Conservation (phyloP, 495 filamentous ascomycete species). For the Bryoglossum gracile region DNA sequence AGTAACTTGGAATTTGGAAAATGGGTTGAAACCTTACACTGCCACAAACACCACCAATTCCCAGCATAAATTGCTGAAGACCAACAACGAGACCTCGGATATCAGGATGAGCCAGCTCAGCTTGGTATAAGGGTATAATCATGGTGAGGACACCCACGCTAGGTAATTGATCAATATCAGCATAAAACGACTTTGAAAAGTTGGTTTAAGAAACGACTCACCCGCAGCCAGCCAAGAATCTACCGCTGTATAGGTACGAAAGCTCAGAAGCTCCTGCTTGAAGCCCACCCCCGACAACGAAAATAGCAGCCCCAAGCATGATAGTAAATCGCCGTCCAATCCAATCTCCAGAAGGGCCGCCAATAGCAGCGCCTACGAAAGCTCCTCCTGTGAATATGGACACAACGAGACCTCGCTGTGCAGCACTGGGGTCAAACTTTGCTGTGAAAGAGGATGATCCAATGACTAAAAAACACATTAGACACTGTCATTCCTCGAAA, state of each 20-base stretch:
- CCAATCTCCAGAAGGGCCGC: constrained; percentile 5
- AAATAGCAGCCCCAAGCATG: constrained; percentile 32
- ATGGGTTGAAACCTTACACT: no score
- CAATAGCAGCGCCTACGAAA: constrained; percentile 18
- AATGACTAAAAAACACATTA: not conserved
- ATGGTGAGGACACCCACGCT: constrained; percentile 46
- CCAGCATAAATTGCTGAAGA: constrained; percentile 14
- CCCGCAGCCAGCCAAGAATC: constrained; percentile 35
- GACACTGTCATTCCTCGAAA: no score
- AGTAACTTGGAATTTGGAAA: no score
- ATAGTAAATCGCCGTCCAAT: constrained; percentile 28
- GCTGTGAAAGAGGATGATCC: not conserved
- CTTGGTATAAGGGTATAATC: constrained; percentile 35
- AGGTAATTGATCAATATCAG: no score
- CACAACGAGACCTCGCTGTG: constrained; percentile 29
- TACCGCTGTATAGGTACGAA: constrained; percentile 31
- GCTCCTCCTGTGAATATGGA: constrained; percentile 35
- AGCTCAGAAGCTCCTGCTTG: constrained; percentile 33
- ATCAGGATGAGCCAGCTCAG: constrained; percentile 48
- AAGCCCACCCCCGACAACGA: constrained; percentile 34
- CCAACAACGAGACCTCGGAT: constrained; percentile 42
- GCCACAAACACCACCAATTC: constrained; percentile 28
- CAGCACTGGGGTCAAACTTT: not conserved
- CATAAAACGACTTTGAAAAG: no score
- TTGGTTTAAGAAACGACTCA: no score